These are phyloP conservation scores for Phytophthora ohioensis DNA, from an alignment of 352 stramenopile genomes.

Conservation along the genomic window DNA sequence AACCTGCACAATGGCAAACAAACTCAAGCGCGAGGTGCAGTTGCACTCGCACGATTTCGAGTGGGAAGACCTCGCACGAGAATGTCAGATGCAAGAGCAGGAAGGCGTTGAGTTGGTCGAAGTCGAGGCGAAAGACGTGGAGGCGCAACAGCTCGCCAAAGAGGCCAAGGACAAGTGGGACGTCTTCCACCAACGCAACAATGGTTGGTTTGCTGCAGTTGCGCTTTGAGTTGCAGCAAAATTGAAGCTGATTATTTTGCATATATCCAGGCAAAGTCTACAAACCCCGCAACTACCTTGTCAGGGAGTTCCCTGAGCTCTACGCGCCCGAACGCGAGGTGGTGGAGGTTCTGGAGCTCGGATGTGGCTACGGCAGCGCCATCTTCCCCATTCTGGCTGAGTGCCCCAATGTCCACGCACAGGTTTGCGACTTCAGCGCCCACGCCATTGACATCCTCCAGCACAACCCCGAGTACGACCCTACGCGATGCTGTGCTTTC, in stretches of 20 bases:
- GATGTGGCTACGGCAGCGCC: constrained; percentile 89
- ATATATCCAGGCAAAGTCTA: constrained; percentile 69
- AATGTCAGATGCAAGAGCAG: constrained; percentile 42
- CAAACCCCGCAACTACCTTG: constrained; percentile 85
- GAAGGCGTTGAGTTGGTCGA: constrained; percentile 9
- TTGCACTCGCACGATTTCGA: constrained; percentile 84
- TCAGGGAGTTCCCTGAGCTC: constrained; percentile 86
- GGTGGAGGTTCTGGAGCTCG: constrained; percentile 77
- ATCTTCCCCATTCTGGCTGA: constrained; percentile 86
- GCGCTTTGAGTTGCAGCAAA: neutral
- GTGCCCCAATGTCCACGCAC: constrained; percentile 67
- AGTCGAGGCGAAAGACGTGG: constrained; percentile 7
- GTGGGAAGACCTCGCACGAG: constrained; percentile 71
- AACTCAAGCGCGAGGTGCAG: constrained; percentile 48
- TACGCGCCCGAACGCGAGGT: constrained; percentile 38
- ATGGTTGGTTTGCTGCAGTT: constrained; percentile 46
- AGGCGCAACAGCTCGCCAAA: constrained; percentile 46
- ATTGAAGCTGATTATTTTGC: constrained; percentile 14
- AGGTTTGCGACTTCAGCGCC: constrained; percentile 88
- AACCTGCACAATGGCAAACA: constrained; percentile 5
- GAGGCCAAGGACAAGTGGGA: constrained; percentile 80
- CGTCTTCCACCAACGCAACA: constrained; percentile 80
- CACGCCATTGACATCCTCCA: constrained; percentile 76
- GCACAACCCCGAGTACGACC: constrained; percentile 59
- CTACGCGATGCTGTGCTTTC: constrained; percentile 65